A percentile compares a stretch with the other conserved stretches of the same genome.
Conservation (phyloP, 331 rosid genomes). For the Quercus phellos region DNA sequence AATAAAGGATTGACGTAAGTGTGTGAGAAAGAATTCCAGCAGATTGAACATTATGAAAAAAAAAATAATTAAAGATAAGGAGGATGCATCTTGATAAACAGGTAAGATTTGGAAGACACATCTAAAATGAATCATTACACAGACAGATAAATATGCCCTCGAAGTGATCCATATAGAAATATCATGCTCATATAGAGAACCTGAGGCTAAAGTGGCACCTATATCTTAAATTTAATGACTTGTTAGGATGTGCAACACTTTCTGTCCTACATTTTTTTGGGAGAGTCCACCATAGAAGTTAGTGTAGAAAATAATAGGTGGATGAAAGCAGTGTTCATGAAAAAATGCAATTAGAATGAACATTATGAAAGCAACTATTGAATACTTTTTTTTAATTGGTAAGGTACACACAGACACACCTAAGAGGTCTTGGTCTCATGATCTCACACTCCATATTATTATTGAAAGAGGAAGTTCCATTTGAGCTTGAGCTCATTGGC, state of each 20-base stretch:
- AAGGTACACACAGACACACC: too few species aligned
- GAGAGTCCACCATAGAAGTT: too few species aligned
- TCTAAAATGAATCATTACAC: neutral
- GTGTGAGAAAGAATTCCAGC: neutral
- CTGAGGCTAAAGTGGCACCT: neutral
- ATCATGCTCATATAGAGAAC: neutral
- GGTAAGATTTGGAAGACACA: neutral
- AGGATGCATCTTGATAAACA: neutral
- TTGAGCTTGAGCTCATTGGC: too few species aligned
- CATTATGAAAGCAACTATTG: too few species aligned
- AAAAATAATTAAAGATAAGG: neutral
- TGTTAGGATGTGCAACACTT: neutral
- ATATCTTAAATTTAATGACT: neutral
- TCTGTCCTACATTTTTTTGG: neutral
- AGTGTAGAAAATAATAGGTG: too few species aligned
- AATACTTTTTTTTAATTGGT: too few species aligned
- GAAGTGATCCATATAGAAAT: neutral
- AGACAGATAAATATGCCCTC: neutral
- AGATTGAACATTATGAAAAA: neutral
- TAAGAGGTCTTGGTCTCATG: too few species aligned
- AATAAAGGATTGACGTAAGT: neutral
- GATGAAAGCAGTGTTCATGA: too few species aligned
- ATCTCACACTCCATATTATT: too few species aligned
- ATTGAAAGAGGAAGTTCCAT: too few species aligned
- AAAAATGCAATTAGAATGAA: too few species aligned